Base-by-base conservation (phyloP, 805 yeast genomes). In the Lipomyces yamanashiensis region DNA sequence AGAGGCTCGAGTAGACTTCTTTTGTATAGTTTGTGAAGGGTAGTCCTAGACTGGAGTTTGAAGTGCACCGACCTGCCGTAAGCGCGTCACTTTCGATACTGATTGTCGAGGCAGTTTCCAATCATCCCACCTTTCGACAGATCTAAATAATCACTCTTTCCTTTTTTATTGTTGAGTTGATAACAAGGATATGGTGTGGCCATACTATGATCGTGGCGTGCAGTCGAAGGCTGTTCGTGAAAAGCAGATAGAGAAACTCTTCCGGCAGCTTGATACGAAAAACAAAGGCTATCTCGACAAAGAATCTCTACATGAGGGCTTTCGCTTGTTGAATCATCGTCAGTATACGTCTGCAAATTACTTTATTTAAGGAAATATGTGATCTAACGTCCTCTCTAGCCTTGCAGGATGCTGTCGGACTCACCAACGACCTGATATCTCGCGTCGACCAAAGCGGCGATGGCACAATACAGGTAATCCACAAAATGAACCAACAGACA, bases 251-350 rank as follows among this genome's bases (percentile, higher is more conserved):
- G 68, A 70, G 62, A 70, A 72, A 55, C 72, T 85, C 19, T 85
- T 82, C 67, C 71, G 76, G 23, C 70, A 75, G 50, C 77, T 85
- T 28, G 88, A 85, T 69, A 69, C 76, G 17, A 67, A 77, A 23
- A 64, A 73, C 43, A 72, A 72, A 21, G 83, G 83, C 0, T 65
- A 71, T 23, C 71, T 81, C 1, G 79, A 80, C 59, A 71, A 74
- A 10, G 73, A 72, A 12, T 74, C 79, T 7, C 70, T 82, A 43
- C 70, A 71, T 12, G 64, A 71, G 58, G 84, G 83, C 0, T 79
- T 81, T 54, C 74, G 74, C 70, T 72, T 56, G 33, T 71, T 81
- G 44, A 81, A 86, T 61, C 85, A 81, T 56, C 85, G 91, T 40
- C 81, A 88, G 51, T 76, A 77, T 49, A 80, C 80, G 59, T 77